Evolutionary conservation across 2,329 filamentous ascomycete genomes (phyloP), one percentile per base, ranked within the genome.

Genomic region (Aspergillus sp.): DNA sequence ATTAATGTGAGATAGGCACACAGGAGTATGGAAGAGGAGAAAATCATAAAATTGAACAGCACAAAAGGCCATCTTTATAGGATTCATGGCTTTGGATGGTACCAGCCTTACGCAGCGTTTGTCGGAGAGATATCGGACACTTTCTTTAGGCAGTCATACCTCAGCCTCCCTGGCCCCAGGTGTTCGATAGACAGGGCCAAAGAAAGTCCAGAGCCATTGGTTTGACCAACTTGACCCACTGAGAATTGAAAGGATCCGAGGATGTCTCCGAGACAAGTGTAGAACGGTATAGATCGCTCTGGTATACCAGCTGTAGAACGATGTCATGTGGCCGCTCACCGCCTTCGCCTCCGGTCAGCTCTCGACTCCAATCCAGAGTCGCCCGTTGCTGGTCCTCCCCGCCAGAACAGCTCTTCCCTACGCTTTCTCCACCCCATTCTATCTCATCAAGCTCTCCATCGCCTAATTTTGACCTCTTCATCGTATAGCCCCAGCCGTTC

Each of bases 91-190:
- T 6, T 1, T n/a, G 16, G 36, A 42, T 16, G 16, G 14, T 16
- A 4, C 16, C 36, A 42, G 14, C 36, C 14, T 42, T 16, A 42
- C 20, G 20, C 20, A 20, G 20, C 20, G 20, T 50, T 26, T 24
- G 45, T 70, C 70, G 70, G 70, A 72, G 69, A 72, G 65, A 68
- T 72, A 65, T 72, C 69, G 70, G 69, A 71, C 47, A 72, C 69
- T 69, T 72, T 63, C 52, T 52, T 46, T 36, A 54, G 32, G 14
- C 56, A 22, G 26, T 55, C 26, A 47, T 55, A n/a, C 22, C 31
- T 46, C 52, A 18, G 29, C 42, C 32, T 36, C 32, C 32, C 26
- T 29, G 26, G 26, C 32, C 10, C 32, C 4, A 36, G 3, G 3
- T 9, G 2, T 4, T 36, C 4, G 32, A 39, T 20, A 29, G 49